These are phyloP conservation scores for Berberis vulgaris DNA, from an alignment of 164 flowering plant species.

Conservation along the genomic window DNA sequence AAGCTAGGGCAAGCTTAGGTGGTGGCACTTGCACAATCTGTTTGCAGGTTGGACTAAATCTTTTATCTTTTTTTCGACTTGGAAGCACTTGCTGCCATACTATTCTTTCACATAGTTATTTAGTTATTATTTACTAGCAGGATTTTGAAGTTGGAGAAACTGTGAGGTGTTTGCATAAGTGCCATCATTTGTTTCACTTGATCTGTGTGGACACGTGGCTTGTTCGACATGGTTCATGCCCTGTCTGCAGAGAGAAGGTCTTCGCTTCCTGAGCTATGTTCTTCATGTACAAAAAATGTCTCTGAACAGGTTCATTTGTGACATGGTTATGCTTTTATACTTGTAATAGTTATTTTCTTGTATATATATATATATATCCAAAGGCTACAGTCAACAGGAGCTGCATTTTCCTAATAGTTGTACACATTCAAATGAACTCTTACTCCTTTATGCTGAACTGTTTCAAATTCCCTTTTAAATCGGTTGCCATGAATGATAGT, in stretches of 20 bases:
- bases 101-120: background rate
- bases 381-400: too few species aligned
- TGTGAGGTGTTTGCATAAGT: slow-evolving; percentile 46
- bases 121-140: slow-evolving; percentile 15
- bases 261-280: background rate
- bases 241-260: slow-evolving; percentile 47
- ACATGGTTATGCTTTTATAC: background rate
- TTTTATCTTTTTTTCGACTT: background rate
- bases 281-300: background rate
- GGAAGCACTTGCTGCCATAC: background rate
- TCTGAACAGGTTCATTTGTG: background rate
- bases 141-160: slow-evolving; percentile 47
- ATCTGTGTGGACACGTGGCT: slow-evolving; percentile 63
- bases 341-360: background rate
- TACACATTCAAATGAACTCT: too few species aligned
- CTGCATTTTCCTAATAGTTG: too few species aligned
- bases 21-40: slow-evolving; percentile 47
- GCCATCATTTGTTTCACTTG: slow-evolving; percentile 52
- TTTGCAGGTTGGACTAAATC: slow-evolving; percentile 39
- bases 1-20: slow-evolving; percentile 18
- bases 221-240: slow-evolving; percentile 46
- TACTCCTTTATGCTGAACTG: too few species aligned
- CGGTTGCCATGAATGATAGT: too few species aligned
- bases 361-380: background rate
- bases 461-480: too few species aligned